phyloP scores from a whole-genome alignment of 306 rosid genomes.

The Inga laurina region DNA sequence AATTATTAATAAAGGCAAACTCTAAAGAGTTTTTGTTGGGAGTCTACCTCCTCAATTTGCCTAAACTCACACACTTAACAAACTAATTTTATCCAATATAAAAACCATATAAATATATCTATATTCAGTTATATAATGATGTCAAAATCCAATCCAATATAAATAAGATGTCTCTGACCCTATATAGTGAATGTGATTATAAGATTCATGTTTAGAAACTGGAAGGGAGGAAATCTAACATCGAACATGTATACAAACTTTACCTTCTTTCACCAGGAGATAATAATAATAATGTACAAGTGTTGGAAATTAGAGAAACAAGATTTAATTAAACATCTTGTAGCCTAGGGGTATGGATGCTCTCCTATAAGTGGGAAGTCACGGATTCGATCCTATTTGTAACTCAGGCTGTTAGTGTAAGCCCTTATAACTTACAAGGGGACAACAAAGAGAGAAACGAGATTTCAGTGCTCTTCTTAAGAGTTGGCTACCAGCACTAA shows the following conservation, averaged over 20 bases:
- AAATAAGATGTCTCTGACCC: neutral
- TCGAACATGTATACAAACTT: neutral
- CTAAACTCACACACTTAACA: too few relatives aligned
- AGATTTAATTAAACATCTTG: too few relatives aligned
- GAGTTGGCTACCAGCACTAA: neutral
- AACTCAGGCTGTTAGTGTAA: too few relatives aligned
- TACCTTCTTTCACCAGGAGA: neutral
- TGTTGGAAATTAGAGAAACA: neutral
- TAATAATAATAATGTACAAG: conserved; percentile 28
- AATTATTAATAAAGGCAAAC: neutral
- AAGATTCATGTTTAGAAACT: neutral
- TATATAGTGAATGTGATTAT: neutral
- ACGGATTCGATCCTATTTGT: too few relatives aligned
- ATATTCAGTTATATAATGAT: neutral
- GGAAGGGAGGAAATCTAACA: neutral
- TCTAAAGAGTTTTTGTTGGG: too few relatives aligned
- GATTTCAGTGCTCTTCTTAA: neutral
- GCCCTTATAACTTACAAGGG: too few relatives aligned
- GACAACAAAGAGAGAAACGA: accelerated
- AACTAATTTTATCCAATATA: neutral
- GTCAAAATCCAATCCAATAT: neutral
- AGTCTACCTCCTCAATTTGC: neutral
- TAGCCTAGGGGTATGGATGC: too few relatives aligned
- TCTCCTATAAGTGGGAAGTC: too few relatives aligned
- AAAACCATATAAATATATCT: neutral